A percentile compares a stretch with the other conserved stretches of the same genome.
These are phyloP conservation scores for Gynochthodes officinalis DNA, from an alignment of 257 asterid genomes.

Conservation along the genomic window DNA sequence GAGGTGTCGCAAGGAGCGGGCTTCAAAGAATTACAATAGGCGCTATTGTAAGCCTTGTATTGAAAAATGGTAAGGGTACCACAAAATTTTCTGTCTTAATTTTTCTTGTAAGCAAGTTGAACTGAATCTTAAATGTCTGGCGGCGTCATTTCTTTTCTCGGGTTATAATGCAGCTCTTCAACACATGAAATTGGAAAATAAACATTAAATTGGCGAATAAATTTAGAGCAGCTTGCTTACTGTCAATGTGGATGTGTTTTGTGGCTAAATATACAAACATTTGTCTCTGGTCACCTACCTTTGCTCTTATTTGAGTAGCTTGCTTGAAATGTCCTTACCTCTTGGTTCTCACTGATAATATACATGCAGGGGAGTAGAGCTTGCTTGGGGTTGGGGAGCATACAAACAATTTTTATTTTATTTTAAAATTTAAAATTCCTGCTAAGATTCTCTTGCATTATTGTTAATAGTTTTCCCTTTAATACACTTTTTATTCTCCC, in stretches of 20 bases:
- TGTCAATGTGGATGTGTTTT: background rate
- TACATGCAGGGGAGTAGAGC: background rate
- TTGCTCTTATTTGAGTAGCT: background rate
- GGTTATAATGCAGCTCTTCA: background rate
- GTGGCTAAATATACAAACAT: background rate
- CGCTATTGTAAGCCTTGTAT: slow-evolving; percentile 54
- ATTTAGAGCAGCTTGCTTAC: background rate
- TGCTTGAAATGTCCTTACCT: background rate
- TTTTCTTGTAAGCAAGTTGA: background rate
- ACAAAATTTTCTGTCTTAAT: background rate
- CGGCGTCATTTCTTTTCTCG: no score
- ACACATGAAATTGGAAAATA: background rate
- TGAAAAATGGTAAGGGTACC: slow-evolving; percentile 29
- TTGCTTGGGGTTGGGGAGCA: background rate
- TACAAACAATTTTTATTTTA: no score
- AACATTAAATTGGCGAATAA: background rate
- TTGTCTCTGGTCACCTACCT: background rate
- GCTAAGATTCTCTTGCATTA: no score
- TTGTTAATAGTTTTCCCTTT: no score
- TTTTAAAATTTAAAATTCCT: no score
- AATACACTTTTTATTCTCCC: no score
- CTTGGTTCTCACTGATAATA: background rate
- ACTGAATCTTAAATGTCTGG: background rate
- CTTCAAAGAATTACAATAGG: slow-evolving; percentile 8
- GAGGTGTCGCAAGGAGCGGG: slow-evolving; percentile 38